phyloP scores from a whole-genome alignment of 345 rosid species.

The Eucalyptus viminalis region DNA sequence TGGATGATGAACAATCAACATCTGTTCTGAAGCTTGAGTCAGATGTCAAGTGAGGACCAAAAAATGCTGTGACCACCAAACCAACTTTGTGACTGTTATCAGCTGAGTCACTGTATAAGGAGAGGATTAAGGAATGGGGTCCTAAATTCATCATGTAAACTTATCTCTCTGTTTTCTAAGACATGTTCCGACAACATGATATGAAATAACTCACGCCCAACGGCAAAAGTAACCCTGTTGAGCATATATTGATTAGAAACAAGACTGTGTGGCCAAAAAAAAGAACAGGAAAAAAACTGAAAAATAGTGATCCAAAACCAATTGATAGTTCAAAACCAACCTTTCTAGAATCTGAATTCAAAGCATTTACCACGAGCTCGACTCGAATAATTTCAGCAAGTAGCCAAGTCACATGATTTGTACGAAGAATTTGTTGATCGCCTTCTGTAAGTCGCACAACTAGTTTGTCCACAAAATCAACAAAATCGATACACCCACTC shows the following conservation, averaged over 20 bases:
- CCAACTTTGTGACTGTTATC: not conserved
- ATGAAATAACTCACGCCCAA: not conserved
- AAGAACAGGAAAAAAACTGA: not conserved
- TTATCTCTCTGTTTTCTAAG: not conserved
- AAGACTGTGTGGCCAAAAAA: not conserved
- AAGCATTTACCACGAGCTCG: constrained; percentile 77
- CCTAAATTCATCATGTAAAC: not conserved
- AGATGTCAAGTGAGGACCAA: not conserved
- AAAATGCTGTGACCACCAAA: not conserved
- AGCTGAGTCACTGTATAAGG: not conserved
- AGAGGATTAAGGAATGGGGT: not conserved
- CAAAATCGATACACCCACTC: constrained; percentile 93
- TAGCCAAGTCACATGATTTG: constrained; percentile 98
- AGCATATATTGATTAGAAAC: not conserved
- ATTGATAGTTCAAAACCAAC: constrained; percentile 17
- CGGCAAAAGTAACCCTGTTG: not conserved
- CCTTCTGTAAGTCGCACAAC: constrained; percentile 56
- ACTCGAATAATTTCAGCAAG: constrained; percentile 79
- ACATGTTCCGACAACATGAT: not conserved
- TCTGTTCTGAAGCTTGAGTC: not conserved
- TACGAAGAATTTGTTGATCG: constrained; percentile 72
- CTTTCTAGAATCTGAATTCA: constrained; percentile 77
- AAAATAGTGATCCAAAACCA: not conserved
- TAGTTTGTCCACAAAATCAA: constrained; percentile 93
- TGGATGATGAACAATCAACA: not conserved